phyloP scores from a whole-genome alignment of 2,329 filamentous ascomycete species.

The Phialophora expanda region DNA sequence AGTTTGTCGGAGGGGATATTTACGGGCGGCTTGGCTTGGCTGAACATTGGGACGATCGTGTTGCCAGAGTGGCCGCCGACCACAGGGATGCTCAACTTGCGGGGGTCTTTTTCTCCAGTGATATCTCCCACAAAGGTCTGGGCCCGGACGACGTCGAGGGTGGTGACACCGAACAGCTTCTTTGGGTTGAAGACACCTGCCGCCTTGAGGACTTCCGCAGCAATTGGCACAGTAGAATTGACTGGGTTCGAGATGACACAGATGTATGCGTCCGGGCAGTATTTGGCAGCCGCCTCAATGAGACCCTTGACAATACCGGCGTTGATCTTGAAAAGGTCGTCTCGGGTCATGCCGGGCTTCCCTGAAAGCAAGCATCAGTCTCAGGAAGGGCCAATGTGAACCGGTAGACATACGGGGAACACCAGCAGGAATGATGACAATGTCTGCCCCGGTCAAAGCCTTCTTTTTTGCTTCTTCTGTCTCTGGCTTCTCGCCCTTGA shows the following conservation, averaged over 20 bases:
- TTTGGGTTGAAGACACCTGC: conserved; percentile 92
- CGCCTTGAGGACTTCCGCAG: conserved; percentile 93
- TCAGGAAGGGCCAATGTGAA: conserved; percentile 4
- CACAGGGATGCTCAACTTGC: conserved; percentile 85
- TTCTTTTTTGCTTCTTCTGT: conserved; percentile 81
- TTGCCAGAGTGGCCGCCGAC: conserved; percentile 97
- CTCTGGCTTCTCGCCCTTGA: conserved; percentile 39
- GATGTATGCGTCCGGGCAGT: conserved; percentile 89
- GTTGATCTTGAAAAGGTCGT: conserved; percentile 99
- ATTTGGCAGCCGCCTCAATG: conserved; percentile 83
- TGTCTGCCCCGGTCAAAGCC: conserved; percentile 89
- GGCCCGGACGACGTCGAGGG: conserved; percentile 95
- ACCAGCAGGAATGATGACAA: conserved; percentile 95
- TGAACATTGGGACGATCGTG: conserved; percentile 97
- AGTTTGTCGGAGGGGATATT: conserved; percentile 88
- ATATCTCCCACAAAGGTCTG: conserved; percentile 94
- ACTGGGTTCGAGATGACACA: conserved; percentile 99
- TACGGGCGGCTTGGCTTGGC: conserved; percentile 80
- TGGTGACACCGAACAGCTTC: conserved; percentile 97
- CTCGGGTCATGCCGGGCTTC: conserved; percentile 99
- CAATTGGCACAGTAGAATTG: conserved; percentile 98
- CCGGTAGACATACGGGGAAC: conserved; percentile 78
- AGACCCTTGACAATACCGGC: conserved; percentile 96
- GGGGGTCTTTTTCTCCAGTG: conserved; percentile 78
- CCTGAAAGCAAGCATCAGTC: conserved; percentile 59